phyloP scores from a whole-genome alignment of 139 green algal species.

The Auxenochlorella pyrenoidosa region DNA sequence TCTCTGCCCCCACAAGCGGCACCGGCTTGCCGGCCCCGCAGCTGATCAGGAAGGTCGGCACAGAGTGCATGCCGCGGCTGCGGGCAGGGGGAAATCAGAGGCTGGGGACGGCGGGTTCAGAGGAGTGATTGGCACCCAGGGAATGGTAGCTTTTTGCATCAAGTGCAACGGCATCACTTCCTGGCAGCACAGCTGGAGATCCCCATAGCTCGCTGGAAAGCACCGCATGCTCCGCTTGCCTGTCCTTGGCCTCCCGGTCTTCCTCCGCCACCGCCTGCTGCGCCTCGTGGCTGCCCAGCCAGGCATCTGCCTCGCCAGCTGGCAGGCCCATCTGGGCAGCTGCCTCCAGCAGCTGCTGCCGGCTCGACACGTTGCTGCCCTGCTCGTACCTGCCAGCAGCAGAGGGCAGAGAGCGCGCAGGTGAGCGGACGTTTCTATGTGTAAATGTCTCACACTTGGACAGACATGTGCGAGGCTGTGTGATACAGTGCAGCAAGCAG shows the following conservation, averaged over 20 bases:
- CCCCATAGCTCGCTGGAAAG: neutral
- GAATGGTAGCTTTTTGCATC: too few relatives aligned
- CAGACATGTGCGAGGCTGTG: too few relatives aligned
- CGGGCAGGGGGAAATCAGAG: neutral
- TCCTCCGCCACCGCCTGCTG: neutral
- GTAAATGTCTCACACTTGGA: too few relatives aligned
- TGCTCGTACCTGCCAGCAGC: neutral
- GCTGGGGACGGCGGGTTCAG: too few relatives aligned
- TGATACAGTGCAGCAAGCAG: too few relatives aligned
- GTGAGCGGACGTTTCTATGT: too few relatives aligned
- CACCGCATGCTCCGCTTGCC: neutral
- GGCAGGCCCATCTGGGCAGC: conserved; percentile 8
- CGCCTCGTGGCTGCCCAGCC: conserved; percentile 13
- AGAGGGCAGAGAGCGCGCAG: neutral
- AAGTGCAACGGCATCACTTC: too few relatives aligned
- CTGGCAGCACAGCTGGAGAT: too few relatives aligned
- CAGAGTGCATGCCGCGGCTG: neutral
- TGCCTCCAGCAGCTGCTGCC: neutral
- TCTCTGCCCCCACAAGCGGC: neutral
- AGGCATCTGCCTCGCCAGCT: neutral
- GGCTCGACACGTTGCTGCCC: neutral
- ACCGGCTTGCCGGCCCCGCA: neutral
- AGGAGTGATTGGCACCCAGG: too few relatives aligned
- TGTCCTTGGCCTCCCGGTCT: neutral
- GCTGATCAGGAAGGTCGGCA: conserved; percentile 10